Evolutionary conservation across 352 stramenopile species (phyloP).

Genomic region (Blastocystis sp.): DNA sequence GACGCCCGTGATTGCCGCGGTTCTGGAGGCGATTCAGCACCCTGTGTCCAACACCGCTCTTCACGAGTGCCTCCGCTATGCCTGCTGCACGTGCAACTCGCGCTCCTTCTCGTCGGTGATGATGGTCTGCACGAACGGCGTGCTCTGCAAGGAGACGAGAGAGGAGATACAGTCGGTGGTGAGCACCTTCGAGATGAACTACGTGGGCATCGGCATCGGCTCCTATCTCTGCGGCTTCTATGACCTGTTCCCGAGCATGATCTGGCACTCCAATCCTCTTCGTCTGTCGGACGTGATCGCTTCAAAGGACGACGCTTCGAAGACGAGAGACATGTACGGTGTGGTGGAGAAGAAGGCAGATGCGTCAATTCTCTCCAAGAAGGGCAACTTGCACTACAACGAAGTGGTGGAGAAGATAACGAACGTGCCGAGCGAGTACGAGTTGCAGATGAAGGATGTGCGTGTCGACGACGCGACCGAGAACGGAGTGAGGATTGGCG

Average conservation of each 20-base stretch:
- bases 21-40: not conserved
- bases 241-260: slow-evolving; percentile 46
- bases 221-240: slow-evolving; percentile 28
- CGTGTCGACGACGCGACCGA: slow-evolving; percentile 5
- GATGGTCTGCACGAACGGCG: slow-evolving; percentile 48
- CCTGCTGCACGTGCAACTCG: slow-evolving; percentile 11
- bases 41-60: slow-evolving; percentile 19
- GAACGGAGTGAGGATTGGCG: not conserved
- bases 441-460: not conserved
- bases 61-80: slow-evolving; percentile 35
- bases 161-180: slow-evolving; percentile 12
- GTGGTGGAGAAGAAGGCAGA: not conserved
- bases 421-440: not conserved
- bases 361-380: not conserved
- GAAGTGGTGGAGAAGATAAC: slow-evolving; percentile 10
- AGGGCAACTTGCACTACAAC: not conserved
- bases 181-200: slow-evolving; percentile 18
- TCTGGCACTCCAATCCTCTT: slow-evolving; percentile 38
- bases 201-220: not conserved
- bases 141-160: not conserved
- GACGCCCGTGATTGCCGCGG: not conserved
- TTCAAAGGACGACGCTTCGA: not conserved
- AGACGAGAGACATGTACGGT: not conserved
- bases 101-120: slow-evolving; percentile 15
- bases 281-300: not conserved